Conservation (phyloP, 495 filamentous ascomycete species). For the Parathielavia hyrcaniae region DNA sequence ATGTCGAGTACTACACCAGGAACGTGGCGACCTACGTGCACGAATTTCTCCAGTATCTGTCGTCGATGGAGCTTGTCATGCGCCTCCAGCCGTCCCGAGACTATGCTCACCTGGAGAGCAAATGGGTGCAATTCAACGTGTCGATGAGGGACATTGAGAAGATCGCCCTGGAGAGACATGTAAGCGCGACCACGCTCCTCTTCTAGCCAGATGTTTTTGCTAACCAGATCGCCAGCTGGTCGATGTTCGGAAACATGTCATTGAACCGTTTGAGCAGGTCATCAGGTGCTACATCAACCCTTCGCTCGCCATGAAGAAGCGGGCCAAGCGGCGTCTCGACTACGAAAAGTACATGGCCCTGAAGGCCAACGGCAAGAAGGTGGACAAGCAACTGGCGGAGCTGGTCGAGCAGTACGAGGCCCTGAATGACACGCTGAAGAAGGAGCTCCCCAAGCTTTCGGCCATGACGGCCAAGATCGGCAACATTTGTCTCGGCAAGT, state of each 20-base stretch:
- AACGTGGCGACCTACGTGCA: slow-evolving; percentile 64
- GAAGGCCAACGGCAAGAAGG: slow-evolving; percentile 66
- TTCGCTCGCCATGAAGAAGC: slow-evolving; percentile 80
- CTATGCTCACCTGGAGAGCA: slow-evolving; percentile 77
- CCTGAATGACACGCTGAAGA: slow-evolving; percentile 84
- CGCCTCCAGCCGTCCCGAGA: slow-evolving; percentile 48
- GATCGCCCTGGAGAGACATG: slow-evolving; percentile 75
- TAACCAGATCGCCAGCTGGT: slow-evolving; percentile 49
- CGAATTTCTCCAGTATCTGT: slow-evolving; percentile 62
- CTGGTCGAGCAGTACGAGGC: slow-evolving; percentile 80
- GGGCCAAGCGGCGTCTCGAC: slow-evolving; percentile 80
- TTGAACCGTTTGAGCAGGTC: slow-evolving; percentile 77
- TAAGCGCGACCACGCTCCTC: slow-evolving; percentile 41
- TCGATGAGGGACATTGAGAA: slow-evolving; percentile 74
- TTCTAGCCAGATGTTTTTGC: neutral
- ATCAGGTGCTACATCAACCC: slow-evolving; percentile 76
- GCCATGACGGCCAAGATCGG: slow-evolving; percentile 69
- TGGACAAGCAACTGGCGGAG: slow-evolving; percentile 73
- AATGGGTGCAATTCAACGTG: slow-evolving; percentile 80
- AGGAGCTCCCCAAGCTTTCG: slow-evolving; percentile 85
- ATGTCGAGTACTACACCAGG: slow-evolving; percentile 79
- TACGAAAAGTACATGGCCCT: slow-evolving; percentile 60
- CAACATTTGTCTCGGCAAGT: slow-evolving; percentile 69
- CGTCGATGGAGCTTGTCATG: slow-evolving; percentile 62
- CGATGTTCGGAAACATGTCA: slow-evolving; percentile 70